Base-by-base conservation (phyloP, 768 basidiomycete genomes). In the Exidia glandulosa region DNA sequence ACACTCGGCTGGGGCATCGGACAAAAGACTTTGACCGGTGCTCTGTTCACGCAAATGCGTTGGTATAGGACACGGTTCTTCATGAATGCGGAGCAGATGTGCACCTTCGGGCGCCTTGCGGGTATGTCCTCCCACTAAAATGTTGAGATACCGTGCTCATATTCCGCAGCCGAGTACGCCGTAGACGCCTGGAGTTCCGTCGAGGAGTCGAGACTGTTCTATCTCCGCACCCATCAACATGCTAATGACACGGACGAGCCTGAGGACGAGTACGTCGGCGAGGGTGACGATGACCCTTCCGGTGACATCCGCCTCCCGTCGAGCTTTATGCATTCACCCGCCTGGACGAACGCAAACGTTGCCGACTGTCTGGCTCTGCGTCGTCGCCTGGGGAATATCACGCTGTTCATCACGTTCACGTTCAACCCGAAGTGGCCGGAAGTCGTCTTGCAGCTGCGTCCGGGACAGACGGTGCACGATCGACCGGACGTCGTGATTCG, bases 351-450 rank as follows among this genome's bases (percentile, higher is more conserved):
- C 19, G 25, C 56, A 12, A 61, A 57, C 13, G 41, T 41, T 25
- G 50, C 50, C 12, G 62, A 64, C 36, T 33, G 59, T 19, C 57
- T 64, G 1, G 62, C 63, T 14, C 31, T 64, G 13, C 58, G 48
- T 2, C 56, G 41, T 6, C 10, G 25, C 7, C n/a, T 29, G 25
- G 62, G 61, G 25, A 32, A 54, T 6, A 57, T 57, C 16, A 50
- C 45, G 2, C 36, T 63, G 10, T 61, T 63, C 41, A 56, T 59
- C 47, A 63, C 63, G 1, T 33, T 60, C 32, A 63, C 61, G 13
- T 55, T 32, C 41, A 63, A 63, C 36, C 63, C 63, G 2, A 54
- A 63, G 23, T 63, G 63, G 63, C 63, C 61, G 12, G 62, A 63
- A 48, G 58, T 63, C 19, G 29, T 19, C 3, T 4, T 2, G 0